These are phyloP conservation scores for Erodium texanum DNA, from an alignment of 441 rosid genomes.

Conservation along the genomic window DNA sequence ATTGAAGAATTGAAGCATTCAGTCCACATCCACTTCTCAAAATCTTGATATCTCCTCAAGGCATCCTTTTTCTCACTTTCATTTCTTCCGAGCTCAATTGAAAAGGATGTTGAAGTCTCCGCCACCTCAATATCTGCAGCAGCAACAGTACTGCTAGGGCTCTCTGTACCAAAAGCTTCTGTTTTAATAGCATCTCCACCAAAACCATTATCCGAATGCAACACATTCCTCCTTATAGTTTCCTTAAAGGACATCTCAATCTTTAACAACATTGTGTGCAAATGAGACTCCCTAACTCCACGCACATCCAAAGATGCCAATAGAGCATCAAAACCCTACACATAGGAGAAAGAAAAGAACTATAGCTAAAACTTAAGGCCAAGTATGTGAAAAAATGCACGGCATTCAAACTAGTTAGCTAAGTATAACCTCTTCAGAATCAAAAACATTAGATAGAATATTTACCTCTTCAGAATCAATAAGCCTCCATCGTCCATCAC, in stretches of 20 bases:
- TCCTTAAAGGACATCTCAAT: constrained; percentile 60
- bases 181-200: constrained; percentile 29
- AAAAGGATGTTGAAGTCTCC: constrained; percentile 52
- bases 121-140: constrained; percentile 35
- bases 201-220: constrained; percentile 21
- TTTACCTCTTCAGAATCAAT: constrained; percentile 70
- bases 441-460: constrained; percentile 4
- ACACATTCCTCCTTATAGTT: constrained; percentile 37
- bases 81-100: constrained; percentile 56
- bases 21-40: constrained; percentile 79
- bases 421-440: constrained; percentile 1
- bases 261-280: constrained; percentile 57
- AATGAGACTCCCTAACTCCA: constrained; percentile 67
- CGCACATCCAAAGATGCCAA: constrained; percentile 62
- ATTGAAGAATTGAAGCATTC: constrained; percentile 38
- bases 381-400: background rate
- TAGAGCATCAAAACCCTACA: constrained; percentile 61
- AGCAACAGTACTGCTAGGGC: constrained; percentile 57
- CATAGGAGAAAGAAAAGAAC: constrained; percentile 4
- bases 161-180: constrained; percentile 34
- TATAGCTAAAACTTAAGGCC: constrained; percentile 8
- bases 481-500: constrained; percentile 68
- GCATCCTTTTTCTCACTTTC: constrained; percentile 48
- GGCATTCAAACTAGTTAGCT: background rate
- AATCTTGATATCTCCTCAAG: constrained; percentile 55